phyloP scores from a whole-genome alignment of 106 monocot genomes.

The Hemerocallis citrina region DNA sequence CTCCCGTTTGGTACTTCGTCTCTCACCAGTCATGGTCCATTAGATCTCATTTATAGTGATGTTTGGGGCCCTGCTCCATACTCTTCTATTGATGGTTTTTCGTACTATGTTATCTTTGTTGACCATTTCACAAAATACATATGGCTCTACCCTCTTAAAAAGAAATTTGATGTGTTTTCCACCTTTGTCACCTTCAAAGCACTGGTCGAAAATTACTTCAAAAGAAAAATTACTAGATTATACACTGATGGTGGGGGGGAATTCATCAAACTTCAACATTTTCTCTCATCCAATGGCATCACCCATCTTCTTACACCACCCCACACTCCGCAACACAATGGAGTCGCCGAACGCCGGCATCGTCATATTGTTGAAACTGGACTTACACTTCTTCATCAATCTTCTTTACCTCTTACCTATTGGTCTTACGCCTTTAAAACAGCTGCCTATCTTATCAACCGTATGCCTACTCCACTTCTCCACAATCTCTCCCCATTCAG shows the following conservation, averaged over 20 bases:
- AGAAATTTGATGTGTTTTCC: neutral
- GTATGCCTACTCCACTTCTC: neutral
- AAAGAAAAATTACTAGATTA: neutral
- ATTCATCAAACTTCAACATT: neutral
- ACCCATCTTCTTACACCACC: neutral
- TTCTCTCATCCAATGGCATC: neutral
- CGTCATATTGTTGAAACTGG: neutral
- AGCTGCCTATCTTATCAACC: neutral
- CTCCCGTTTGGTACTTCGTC: neutral
- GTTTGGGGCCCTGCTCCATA: neutral
- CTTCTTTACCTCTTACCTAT: neutral
- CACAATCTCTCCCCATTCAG: too few species aligned
- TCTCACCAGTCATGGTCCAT: neutral
- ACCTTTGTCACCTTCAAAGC: neutral
- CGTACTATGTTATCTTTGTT: conserved; percentile 1
- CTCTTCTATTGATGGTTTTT: neutral
- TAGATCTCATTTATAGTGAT: neutral
- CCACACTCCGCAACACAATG: neutral
- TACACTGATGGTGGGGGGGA: neutral
- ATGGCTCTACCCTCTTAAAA: neutral
- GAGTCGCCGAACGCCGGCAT: neutral
- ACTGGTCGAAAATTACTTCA: conserved; percentile 1
- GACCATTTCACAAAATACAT: neutral
- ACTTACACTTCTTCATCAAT: neutral
- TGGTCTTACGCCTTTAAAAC: neutral